Conservation (phyloP, 441 rosid species). For the Erodium texanum region DNA sequence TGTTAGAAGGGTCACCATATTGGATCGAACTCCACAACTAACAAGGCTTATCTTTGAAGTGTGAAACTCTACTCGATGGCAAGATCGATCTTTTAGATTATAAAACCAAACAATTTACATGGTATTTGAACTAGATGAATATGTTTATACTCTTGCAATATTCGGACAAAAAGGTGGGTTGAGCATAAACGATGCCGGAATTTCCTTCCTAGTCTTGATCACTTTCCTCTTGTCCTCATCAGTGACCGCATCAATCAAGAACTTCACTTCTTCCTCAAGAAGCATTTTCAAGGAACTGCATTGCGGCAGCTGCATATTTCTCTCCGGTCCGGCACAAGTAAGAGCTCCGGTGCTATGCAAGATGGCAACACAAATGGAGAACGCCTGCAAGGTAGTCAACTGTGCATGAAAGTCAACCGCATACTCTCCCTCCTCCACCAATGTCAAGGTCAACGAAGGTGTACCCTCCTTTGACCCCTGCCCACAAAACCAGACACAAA, state of each 20-base stretch:
- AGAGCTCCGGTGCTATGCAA: constrained; percentile 46
- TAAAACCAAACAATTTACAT: not conserved
- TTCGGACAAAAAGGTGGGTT: constrained; percentile 83
- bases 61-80: too few relatives aligned
- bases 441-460: constrained; percentile 55
- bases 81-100: too few relatives aligned
- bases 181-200: constrained; percentile 47
- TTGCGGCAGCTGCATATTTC: constrained; percentile 27
- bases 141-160: constrained; percentile 56
- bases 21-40: too few relatives aligned
- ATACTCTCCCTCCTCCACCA: constrained; percentile 56
- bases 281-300: constrained; percentile 55
- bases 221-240: constrained; percentile 43
- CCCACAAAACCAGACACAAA: constrained; percentile 12
- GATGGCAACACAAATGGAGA: constrained; percentile 74
- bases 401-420: constrained; percentile 82
- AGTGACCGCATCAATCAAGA: constrained; percentile 47
- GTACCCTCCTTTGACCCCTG: constrained; percentile 63
- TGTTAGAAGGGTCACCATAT: too few relatives aligned
- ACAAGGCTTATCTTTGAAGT: too few relatives aligned
- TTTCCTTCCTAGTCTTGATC: constrained; percentile 30
- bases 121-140: too few relatives aligned
- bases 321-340: constrained; percentile 22
- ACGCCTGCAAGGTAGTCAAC: constrained; percentile 76
- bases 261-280: constrained; percentile 64